Evolutionary conservation across 495 filamentous ascomycete genomes (phyloP).

Genomic region (Staphylotrichum tortipilum): DNA sequence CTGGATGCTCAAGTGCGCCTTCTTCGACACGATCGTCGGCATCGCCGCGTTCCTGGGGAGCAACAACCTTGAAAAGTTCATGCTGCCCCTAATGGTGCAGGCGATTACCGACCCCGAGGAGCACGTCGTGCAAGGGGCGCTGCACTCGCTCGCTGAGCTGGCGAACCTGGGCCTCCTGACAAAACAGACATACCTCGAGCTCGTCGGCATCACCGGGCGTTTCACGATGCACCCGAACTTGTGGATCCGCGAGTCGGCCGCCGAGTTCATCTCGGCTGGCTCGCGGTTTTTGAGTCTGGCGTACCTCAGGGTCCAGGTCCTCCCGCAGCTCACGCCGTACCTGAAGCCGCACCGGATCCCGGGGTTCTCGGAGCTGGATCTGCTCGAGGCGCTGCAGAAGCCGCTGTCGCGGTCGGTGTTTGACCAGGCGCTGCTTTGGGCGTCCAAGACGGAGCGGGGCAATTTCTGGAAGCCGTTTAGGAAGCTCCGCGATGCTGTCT

Average conservation of each 20-base stretch:
- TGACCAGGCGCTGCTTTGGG: slow-evolving; percentile 82
- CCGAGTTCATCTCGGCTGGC: slow-evolving; percentile 69
- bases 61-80: slow-evolving; percentile 85
- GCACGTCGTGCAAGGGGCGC: slow-evolving; percentile 82
- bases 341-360: slow-evolving; percentile 57
- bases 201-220: slow-evolving; percentile 68
- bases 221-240: slow-evolving; percentile 90
- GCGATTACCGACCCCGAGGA: slow-evolving; percentile 95
- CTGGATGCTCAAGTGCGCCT: slow-evolving; percentile 94
- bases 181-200: slow-evolving; percentile 74
- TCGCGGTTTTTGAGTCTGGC: slow-evolving; percentile 70
- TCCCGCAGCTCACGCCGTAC: slow-evolving; percentile 71
- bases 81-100: slow-evolving; percentile 91
- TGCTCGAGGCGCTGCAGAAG: slow-evolving; percentile 78
- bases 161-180: slow-evolving; percentile 82
- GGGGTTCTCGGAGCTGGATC: slow-evolving; percentile 56
- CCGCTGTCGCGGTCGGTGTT: slow-evolving; percentile 72
- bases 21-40: slow-evolving; percentile 90
- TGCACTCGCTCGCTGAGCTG: slow-evolving; percentile 83
- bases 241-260: slow-evolving; percentile 88
- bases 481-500: slow-evolving; percentile 56
- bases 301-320: slow-evolving; percentile 72
- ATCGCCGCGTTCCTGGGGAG: slow-evolving; percentile 86
- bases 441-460: slow-evolving; percentile 65
- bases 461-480: slow-evolving; percentile 76